A percentile compares a stretch with the other conserved stretches of the same genome.
Conservation (phyloP, 495 filamentous ascomycete genomes). For the Umbilicaria muhlenbergii region DNA sequence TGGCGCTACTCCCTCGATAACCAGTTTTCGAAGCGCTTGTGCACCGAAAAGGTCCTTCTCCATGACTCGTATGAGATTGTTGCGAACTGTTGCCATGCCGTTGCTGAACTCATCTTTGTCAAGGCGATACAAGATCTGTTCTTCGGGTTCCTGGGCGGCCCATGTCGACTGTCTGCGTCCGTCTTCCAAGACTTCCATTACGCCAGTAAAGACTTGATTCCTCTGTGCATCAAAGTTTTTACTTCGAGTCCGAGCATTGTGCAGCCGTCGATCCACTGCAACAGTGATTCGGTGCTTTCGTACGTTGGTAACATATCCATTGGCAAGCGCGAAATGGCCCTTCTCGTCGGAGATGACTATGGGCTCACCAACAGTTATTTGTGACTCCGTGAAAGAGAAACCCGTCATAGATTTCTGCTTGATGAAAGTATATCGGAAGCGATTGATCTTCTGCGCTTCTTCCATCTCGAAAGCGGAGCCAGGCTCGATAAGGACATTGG, state of each 20-base stretch:
- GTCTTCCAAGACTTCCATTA: slow-evolving; percentile 68
- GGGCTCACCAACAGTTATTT: slow-evolving; percentile 78
- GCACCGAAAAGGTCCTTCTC: slow-evolving; percentile 58
- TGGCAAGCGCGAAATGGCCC: slow-evolving; percentile 84
- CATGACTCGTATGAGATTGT: slow-evolving; percentile 88
- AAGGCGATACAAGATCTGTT: slow-evolving; percentile 59
- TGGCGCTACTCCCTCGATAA: slow-evolving; percentile 58
- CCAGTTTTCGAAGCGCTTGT: slow-evolving; percentile 56
- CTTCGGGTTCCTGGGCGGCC: slow-evolving; percentile 30
- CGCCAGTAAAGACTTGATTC: slow-evolving; percentile 79
- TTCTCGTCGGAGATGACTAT: slow-evolving; percentile 93
- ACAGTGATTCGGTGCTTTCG: slow-evolving; percentile 61
- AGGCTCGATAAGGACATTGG: slow-evolving; percentile 61
- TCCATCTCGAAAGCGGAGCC: slow-evolving; percentile 52
- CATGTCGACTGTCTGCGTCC: slow-evolving; percentile 16
- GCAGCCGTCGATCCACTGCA: slow-evolving; percentile 73
- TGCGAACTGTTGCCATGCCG: slow-evolving; percentile 86
- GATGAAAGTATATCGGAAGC: slow-evolving; percentile 68
- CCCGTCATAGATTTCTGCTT: slow-evolving; percentile 40
- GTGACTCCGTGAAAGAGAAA: slow-evolving; percentile 81
- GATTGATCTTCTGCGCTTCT: slow-evolving; percentile 67
- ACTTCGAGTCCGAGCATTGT: slow-evolving; percentile 64
- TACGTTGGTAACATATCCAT: slow-evolving; percentile 73
- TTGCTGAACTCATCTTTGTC: slow-evolving; percentile 98
- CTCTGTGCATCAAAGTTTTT: slow-evolving; percentile 53